Conservation (phyloP, 1,284 basidiomycete genomes). For the Wallemia hederae region DNA sequence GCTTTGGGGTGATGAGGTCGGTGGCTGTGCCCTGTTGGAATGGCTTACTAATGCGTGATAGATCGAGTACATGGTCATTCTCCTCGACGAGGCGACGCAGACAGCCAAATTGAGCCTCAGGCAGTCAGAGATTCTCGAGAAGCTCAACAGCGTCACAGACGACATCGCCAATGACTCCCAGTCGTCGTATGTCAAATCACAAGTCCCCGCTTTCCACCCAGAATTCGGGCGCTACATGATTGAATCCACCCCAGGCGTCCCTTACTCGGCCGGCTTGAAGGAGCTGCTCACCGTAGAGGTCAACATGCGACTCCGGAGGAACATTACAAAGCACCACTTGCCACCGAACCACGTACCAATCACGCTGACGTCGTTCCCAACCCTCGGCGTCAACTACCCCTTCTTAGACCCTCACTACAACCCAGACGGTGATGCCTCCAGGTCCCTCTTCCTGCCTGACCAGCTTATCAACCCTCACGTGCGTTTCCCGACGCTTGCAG, state of each 20-base stretch:
- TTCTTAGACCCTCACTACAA: constrained; percentile 76
- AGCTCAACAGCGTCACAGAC: constrained; percentile 38
- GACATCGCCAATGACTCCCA: constrained; percentile 27
- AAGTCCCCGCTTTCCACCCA: constrained; percentile 81
- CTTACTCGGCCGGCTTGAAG: constrained; percentile 58
- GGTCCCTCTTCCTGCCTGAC: constrained; percentile 78
- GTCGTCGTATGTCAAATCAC: constrained; percentile 32
- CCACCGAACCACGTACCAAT: constrained; percentile 63
- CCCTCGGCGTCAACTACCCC: constrained; percentile 53
- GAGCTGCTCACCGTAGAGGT: constrained; percentile 69
- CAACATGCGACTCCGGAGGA: constrained; percentile 80
- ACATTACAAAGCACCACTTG: constrained; percentile 55
- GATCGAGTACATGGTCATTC: constrained; percentile 91
- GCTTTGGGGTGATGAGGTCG: constrained; percentile 96
- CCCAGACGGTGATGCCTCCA: constrained; percentile 49
- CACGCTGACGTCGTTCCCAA: constrained; percentile 84
- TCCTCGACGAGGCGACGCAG: constrained; percentile 46
- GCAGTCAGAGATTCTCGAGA: constrained; percentile 73
- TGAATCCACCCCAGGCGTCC: constrained; percentile 82
- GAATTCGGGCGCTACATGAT: constrained; percentile 98
- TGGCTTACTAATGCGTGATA: constrained; percentile 14
- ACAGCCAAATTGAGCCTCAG: constrained; percentile 67
- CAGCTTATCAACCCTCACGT: constrained; percentile 91
- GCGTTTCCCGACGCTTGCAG: constrained; percentile 89
- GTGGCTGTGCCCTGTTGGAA: constrained; percentile 5